Percentiles rank a stretch among this genome's conserved stretches.
These are phyloP conservation scores for Acorus calamus DNA, from an alignment of 106 monocot genomes.

Conservation along the genomic window DNA sequence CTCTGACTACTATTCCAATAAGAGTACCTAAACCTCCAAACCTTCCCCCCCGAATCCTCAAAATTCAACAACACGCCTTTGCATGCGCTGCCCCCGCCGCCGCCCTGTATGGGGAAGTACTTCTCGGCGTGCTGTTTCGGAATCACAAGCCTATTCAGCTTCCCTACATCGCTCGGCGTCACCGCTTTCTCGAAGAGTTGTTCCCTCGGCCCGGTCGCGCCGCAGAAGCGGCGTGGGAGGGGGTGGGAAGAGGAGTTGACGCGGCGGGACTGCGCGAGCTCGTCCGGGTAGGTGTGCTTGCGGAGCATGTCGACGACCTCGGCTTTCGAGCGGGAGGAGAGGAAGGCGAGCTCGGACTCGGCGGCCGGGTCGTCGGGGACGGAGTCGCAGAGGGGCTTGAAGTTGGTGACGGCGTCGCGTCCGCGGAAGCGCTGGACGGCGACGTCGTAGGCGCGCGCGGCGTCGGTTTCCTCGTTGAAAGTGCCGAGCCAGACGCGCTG, in stretches of 20 bases:
- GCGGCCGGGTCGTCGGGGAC: not conserved
- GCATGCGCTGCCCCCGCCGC: not conserved
- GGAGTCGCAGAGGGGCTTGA: not conserved
- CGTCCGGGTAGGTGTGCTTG: slow-evolving; percentile 84
- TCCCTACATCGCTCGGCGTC: slow-evolving; percentile 83
- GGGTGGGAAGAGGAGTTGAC: not conserved
- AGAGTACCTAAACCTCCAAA: slow-evolving; percentile 78
- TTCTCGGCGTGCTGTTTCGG: slow-evolving; percentile 91
- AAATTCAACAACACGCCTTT: slow-evolving; percentile 57
- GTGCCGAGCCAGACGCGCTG: slow-evolving; percentile 88
- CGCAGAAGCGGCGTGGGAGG: not conserved
- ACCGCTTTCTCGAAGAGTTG: slow-evolving; percentile 62
- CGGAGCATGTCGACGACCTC: slow-evolving; percentile 89
- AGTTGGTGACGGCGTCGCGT: not conserved
- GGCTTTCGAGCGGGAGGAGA: slow-evolving; percentile 52
- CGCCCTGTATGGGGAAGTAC: slow-evolving; percentile 51
- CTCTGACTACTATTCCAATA: slow-evolving; percentile 99
- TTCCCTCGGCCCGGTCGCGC: slow-evolving; percentile 10
- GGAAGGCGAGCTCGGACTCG: slow-evolving; percentile 27
- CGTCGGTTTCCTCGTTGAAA: slow-evolving; percentile 42
- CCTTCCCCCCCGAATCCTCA: slow-evolving; percentile 56
- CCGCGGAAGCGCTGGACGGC: not conserved
- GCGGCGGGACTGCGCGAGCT: slow-evolving; percentile 40
- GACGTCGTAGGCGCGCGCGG: not conserved
- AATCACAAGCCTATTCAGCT: slow-evolving; percentile 80